These are phyloP conservation scores for Phytophthora megakarya DNA, from an alignment of 352 stramenopile genomes.

Conservation along the genomic window DNA sequence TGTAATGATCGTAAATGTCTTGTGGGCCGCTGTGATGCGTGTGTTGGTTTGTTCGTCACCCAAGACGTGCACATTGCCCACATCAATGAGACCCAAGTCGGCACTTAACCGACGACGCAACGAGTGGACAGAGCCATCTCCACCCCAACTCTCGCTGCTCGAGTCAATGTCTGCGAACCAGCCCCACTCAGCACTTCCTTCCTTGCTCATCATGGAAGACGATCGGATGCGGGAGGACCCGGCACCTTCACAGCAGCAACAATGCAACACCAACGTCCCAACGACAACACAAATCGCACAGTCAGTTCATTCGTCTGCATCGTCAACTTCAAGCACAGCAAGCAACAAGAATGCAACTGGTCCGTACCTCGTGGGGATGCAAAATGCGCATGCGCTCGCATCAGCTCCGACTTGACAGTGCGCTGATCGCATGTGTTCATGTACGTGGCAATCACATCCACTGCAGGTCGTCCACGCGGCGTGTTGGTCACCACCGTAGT, in stretches of 20 bases:
- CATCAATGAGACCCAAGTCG: slow-evolving; percentile 73
- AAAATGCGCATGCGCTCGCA: slow-evolving; percentile 77
- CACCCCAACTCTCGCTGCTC: slow-evolving; percentile 80
- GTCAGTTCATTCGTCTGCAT: slow-evolving; percentile 34
- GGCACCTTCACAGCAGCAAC: slow-evolving; percentile 37
- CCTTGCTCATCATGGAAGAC: slow-evolving; percentile 74
- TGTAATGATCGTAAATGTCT: slow-evolving; percentile 80
- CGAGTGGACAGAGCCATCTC: slow-evolving; percentile 69
- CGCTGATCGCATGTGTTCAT: slow-evolving; percentile 89
- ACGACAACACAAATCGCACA: slow-evolving; percentile 38
- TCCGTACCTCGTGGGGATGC: slow-evolving; percentile 67
- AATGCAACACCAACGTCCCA: slow-evolving; percentile 30
- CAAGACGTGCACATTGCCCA: slow-evolving; percentile 71
- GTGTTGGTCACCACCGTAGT: slow-evolving; percentile 63
- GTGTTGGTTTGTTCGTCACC: slow-evolving; percentile 86
- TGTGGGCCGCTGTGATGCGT: slow-evolving; percentile 83
- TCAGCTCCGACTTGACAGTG: slow-evolving; percentile 75
- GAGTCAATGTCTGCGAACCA: slow-evolving; percentile 91
- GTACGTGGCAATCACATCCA: slow-evolving; percentile 90
- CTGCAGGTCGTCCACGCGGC: slow-evolving; percentile 65
- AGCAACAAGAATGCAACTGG: slow-evolving; percentile 26
- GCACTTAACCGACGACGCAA: slow-evolving; percentile 69
- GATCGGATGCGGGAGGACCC: slow-evolving; percentile 57
- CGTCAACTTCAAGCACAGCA: slow-evolving; percentile 34
- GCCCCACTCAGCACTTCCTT: slow-evolving; percentile 84